Evolutionary conservation across 352 stramenopile genomes (phyloP), one percentile per base, ranked within the genome.

Genomic region (Stephanocyclus meneghinianus): DNA sequence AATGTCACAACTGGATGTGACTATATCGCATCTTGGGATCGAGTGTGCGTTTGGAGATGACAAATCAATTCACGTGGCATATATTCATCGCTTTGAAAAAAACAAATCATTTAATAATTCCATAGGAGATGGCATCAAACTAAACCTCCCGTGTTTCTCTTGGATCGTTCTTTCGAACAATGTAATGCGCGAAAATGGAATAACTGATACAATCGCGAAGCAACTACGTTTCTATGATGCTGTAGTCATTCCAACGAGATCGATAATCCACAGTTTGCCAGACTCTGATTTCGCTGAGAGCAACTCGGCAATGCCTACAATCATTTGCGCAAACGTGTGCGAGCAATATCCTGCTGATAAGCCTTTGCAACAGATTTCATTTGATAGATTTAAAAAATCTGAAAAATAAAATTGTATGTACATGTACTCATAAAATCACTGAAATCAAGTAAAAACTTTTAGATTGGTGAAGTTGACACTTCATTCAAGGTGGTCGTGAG

Each of bases 191-290:
- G 71, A 80, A 35, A 45, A 71, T 47, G 61, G 65, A 13, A 57
- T 85, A 50, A 21, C 3, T n/a, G 56, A 44, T 53, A 32, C 26
- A 7, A 16, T 10, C 13, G 15, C 42, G 10, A 81, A 56, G 61
- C 64, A 75, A 50, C 44, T 85, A 26, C 64, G 78, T 10, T 61
- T 80, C 30, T 85, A 85, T 48, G 71, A 80, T 35, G 78, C 65
- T 32, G 62, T 85, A 47, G 55, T 85, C 18, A 66, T 72, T 4
- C 64, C 76, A 9, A 62, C 35, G 21, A 62, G 53, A 44, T 40
- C 35, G 35, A 26, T 62, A 16, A 7, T 6, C 1, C 15, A 4
- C 26, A 11, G 16, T 18, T 40, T 18, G 16, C 9, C 8, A 11
- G 10, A 48, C 26, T 40, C 30, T 9, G 29, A 40, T 3, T 51